Conservation (phyloP, 208 protist genomes). For the Acanthamoeba royreba region DNA sequence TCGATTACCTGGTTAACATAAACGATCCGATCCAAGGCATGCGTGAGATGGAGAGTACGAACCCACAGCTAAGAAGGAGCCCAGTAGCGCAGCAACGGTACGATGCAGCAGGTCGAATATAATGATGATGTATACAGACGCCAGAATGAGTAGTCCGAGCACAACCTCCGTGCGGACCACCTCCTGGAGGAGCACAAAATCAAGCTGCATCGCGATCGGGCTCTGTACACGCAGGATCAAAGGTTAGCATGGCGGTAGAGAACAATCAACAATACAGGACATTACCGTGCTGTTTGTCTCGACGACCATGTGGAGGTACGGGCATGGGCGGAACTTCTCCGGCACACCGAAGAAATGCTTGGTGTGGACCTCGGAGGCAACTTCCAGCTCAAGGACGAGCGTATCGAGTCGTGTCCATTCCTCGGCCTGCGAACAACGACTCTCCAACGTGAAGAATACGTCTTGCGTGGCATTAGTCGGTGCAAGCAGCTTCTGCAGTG, state of each 20-base stretch:
- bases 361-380: neutral
- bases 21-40: neutral
- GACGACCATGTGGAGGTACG: neutral
- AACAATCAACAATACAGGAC: neutral
- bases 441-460: neutral
- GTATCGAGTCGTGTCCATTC: neutral
- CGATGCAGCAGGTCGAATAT: constrained; percentile 75
- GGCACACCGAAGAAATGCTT: neutral
- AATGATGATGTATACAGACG: constrained; percentile 74
- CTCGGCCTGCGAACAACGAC: neutral
- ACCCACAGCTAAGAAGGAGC: constrained; percentile 62
- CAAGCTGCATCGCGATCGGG: neutral
- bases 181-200: neutral
- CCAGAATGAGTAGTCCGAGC: constrained; percentile 65
- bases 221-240: neutral
- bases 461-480: neutral
- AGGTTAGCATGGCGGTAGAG: neutral
- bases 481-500: neutral
- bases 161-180: constrained; percentile 47
- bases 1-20: neutral
- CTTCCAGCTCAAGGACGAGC: neutral
- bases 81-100: constrained; percentile 72
- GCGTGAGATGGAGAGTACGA: neutral
- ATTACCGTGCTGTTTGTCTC: constrained; percentile 13
- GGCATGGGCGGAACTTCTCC: neutral